Base-by-base conservation (phyloP, 2,329 filamentous ascomycete species). In the Allantophomopsis cytisporea region DNA sequence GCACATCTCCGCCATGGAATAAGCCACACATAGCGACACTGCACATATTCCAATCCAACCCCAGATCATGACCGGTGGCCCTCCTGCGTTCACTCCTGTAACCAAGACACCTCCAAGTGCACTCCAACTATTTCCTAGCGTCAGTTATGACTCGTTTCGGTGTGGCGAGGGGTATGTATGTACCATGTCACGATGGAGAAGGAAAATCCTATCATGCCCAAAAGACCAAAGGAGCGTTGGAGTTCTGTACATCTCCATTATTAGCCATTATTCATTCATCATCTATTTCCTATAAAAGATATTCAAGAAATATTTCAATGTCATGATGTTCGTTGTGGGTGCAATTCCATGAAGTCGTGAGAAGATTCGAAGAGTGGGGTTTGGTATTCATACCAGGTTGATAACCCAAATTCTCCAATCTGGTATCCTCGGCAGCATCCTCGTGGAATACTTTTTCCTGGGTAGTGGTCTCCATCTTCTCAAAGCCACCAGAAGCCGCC, bases 1-100 rank as follows among this genome's bases (percentile, higher is more conserved):
- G 43, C 69, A 73, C 60, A 69, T 74, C 48, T 76, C 71, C 15
- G 71, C 71, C 64, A 76, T 71, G 2, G 68, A 68, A 42, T 73
- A 69, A 10, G 69, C 71, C 5, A 76, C 70, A 7, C 65, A 60
- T 11, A 76, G 53, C 1, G 67, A 65, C 15, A 67, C 57, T 8
- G 66, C 37, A 43, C 66, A 69, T 17, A 74, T 65, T 4, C 62
- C 68, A 16, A 75, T 52, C 64, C 69, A 76, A 33, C 65, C 65
- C 57, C 68, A 76, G 6, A 76, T 61, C 66, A 76, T 75, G 33
- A 75, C 69, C 0, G 71, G 68, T 3, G 71, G 69, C 2, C 71
- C 71, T 12, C 71, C 71, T 14, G 68, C 63, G 41, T 64, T 64
- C 10, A 73, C 65, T 5, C 70, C 72, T 23, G 73, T 63, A 38